phyloP scores from a whole-genome alignment of 169 alveolate genomes.

The Eimeria maxima region DNA sequence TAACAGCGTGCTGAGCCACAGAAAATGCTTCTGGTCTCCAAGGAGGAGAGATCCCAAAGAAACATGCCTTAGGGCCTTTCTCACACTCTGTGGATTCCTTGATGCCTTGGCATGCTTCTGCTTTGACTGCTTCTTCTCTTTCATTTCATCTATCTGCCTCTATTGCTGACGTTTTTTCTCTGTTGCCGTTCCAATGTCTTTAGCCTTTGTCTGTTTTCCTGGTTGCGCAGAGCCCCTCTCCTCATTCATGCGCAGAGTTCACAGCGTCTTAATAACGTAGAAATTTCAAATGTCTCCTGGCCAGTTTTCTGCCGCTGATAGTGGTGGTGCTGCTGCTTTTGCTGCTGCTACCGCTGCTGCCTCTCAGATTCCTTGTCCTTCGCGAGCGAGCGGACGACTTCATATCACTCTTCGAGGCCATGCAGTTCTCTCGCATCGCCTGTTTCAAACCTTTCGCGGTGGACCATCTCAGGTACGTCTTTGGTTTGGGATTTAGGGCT shows the following conservation, averaged over 20 bases:
- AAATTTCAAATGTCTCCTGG: not conserved
- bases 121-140: too few relatives aligned
- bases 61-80: too few relatives aligned
- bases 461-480: constrained; percentile 86
- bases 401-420: constrained; percentile 91
- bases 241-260: too few relatives aligned
- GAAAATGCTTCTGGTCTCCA: not conserved
- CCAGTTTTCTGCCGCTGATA: not conserved
- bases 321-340: not conserved
- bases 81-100: too few relatives aligned
- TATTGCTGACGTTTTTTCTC: not conserved
- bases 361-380: constrained; percentile 92
- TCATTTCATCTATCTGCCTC: not conserved
- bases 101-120: too few relatives aligned
- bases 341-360: constrained; percentile 52
- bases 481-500: not conserved
- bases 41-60: not conserved
- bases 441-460: constrained; percentile 96
- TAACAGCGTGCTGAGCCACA: not conserved
- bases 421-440: constrained; percentile 96
- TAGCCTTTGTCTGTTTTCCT: too few relatives aligned
- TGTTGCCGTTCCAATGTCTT: not conserved
- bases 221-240: too few relatives aligned
- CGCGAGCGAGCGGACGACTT: constrained; percentile 94
- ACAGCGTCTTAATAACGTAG: too few relatives aligned